Evolutionary conservation across 805 yeast species (phyloP), one percentile per base, ranked within the genome.

Genomic region (Saccharomycopsis fibuligera): DNA sequence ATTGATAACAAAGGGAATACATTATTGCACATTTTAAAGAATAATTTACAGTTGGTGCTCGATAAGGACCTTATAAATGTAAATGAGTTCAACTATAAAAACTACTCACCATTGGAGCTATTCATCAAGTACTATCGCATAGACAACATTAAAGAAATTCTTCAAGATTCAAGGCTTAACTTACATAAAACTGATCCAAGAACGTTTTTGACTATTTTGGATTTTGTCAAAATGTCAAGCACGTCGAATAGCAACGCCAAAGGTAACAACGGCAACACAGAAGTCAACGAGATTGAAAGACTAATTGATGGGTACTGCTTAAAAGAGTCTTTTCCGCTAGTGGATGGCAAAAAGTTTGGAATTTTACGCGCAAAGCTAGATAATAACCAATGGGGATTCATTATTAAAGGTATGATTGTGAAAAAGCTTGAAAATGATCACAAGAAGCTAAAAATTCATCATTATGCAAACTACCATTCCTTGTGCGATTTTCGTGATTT

Each of bases 1-100:
- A 66, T 78, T 5, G 97, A 91, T 59, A 63, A 61, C 21, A 74
- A 77, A 48, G 91, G 91, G 0, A 88, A 89, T 60, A 79, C 93
- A 0, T 59, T 91, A 2, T 65, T 91, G 29, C 98, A 91, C 63
- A 74, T 85, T 2, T 66, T 87, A 27, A 74, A 76, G 44, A 73
- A 75, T 14, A 52, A 58, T 27, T 21, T 37, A 14, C 14, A 25
- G 35, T 35, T 44, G 3, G 24, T 47, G n/a, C 17, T 50, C 10
- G 24, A 30, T 2, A 22, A n/a, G 4, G 29, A 24, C 14, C 6
- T 30, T 5, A 54, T 74, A 12, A 73, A 80, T 56, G 61, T 87
- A 10, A 87, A 91, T 61, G 75, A 73, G 49, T 62, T 74, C 17
- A 90, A 53, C 29, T 35, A 23, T 12, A 47, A 44, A 40, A 39